Base-by-base conservation (phyloP, 805 yeast genomes). In the Kuraishia borneana region DNA sequence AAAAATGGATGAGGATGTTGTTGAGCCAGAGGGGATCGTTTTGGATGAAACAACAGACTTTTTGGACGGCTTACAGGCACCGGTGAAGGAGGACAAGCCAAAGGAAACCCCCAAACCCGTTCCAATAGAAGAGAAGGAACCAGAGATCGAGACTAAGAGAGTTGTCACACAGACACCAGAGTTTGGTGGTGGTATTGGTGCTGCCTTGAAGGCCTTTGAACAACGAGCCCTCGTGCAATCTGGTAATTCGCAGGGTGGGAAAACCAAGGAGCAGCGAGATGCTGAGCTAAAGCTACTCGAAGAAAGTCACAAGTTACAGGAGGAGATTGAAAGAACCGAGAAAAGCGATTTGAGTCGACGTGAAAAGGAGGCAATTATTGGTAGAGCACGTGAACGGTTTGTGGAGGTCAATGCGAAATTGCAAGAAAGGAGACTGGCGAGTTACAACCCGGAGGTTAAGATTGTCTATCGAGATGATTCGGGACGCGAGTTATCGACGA, bases 401-500 rank as follows among this genome's bases (percentile, higher is more conserved):
- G 22, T 26, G 13, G 19, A 20, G n/a, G 21, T 22, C 14, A 31
- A 30, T 20, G 18, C 17, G 30, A 37, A 47, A 36, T 13, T 35
- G 22, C 34, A 33, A 32, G 49, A 37, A 26, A 40, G 31, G 33
- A 22, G 34, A 25, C 52, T 51, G 21, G 41, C 44, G 7, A 37
- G 46, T 28, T 68, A 71, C 42, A 62, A 61, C 23, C 77, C 78
- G 1, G 46, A 60, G 16, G 66, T 76, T n/a, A 54, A 58, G 18
- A 45, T 84, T 3, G 65, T 62, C 18, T 81, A 83, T 51, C 65
- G 61, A 14, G 94, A 83, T 49, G 77, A 73, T 18, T 44, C 54
- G 2, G 95, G 95, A 1, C 60, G 69, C 21, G 60, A 61, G 16
- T 53, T 85, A 19, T 57, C 65, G 21, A 63, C 76, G 3, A 82